phyloP scores from a whole-genome alignment of 495 filamentous ascomycete genomes.

The Penicillium ochrochloron region DNA sequence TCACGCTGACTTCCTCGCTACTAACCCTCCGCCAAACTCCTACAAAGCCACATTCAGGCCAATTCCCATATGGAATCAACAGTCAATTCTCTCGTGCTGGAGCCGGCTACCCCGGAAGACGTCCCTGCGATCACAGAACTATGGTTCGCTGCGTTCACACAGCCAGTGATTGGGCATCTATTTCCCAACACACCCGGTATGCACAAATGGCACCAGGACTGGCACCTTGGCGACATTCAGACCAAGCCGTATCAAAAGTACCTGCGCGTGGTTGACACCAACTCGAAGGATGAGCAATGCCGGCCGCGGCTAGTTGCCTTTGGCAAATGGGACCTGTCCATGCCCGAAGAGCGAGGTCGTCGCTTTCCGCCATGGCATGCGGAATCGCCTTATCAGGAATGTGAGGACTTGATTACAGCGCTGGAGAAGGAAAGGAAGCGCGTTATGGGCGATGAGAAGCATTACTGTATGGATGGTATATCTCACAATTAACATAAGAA shows the following conservation, averaged over 20 bases:
- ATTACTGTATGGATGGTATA: slow-evolving; percentile 29
- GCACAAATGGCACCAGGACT: slow-evolving; percentile 30
- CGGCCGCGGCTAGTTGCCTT: slow-evolving; percentile 30
- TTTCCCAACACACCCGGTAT: slow-evolving; percentile 35
- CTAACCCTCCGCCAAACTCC: background rate
- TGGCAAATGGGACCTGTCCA: slow-evolving; percentile 35
- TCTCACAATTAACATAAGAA: slow-evolving; percentile 1
- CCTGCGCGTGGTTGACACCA: slow-evolving; percentile 32
- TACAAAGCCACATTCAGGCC: background rate
- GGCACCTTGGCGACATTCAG: slow-evolving; percentile 24
- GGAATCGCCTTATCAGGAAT: slow-evolving; percentile 23
- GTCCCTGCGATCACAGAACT: slow-evolving; percentile 27
- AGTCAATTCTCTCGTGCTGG: slow-evolving; percentile 17
- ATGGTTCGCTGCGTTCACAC: slow-evolving; percentile 37
- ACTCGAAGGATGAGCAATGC: slow-evolving; percentile 18
- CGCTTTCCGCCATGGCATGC: slow-evolving; percentile 34
- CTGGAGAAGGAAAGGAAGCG: slow-evolving; percentile 26
- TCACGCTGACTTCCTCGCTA: slow-evolving; percentile 1
- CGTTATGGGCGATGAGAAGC: slow-evolving; percentile 32
- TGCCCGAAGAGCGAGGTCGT: slow-evolving; percentile 30
- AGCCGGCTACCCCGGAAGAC: slow-evolving; percentile 29
- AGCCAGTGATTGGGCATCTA: slow-evolving; percentile 19
- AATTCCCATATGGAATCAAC: slow-evolving; percentile 4
- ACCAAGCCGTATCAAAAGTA: slow-evolving; percentile 34
- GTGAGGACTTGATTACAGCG: slow-evolving; percentile 24